Evolutionary conservation across 1,139 yeast species (phyloP).

Genomic region (Geotrichum siamense): DNA sequence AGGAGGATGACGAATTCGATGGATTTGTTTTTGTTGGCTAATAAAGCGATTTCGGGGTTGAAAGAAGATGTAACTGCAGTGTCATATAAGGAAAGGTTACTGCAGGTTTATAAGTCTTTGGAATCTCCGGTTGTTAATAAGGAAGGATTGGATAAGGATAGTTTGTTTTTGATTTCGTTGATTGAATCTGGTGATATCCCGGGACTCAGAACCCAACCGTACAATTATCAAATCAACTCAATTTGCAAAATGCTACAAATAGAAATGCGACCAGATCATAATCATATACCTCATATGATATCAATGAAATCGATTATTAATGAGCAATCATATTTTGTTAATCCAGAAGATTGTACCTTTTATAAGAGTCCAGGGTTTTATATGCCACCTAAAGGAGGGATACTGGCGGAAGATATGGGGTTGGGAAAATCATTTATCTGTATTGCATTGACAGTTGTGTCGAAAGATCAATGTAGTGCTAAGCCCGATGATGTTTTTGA

Average conservation of each 20-base stretch:
- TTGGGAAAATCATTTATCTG: constrained; percentile 65
- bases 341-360: constrained; percentile 28
- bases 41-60: constrained; percentile 25
- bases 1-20: not conserved
- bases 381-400: constrained; percentile 47
- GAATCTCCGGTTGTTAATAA: constrained; percentile 11
- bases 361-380: constrained; percentile 38
- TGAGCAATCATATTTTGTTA: constrained; percentile 30
- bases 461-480: constrained; percentile 46
- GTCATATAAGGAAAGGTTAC: constrained; percentile 32
- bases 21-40: constrained; percentile 4
- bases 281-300: constrained; percentile 43
- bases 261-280: constrained; percentile 39
- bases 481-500: constrained; percentile 35
- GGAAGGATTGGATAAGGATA: constrained; percentile 26
- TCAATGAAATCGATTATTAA: constrained; percentile 27
- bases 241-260: constrained; percentile 51
- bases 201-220: constrained; percentile 48
- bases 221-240: constrained; percentile 53
- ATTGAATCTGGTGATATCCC: constrained; percentile 33
- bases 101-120: constrained; percentile 8
- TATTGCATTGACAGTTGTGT: constrained; percentile 50
- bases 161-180: constrained; percentile 19
- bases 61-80: constrained; percentile 38
- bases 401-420: constrained; percentile 73